Evolutionary conservation across 768 basidiomycete species (phyloP), one percentile per base, ranked within the genome.

Genomic region (Myochromella boudieri): DNA sequence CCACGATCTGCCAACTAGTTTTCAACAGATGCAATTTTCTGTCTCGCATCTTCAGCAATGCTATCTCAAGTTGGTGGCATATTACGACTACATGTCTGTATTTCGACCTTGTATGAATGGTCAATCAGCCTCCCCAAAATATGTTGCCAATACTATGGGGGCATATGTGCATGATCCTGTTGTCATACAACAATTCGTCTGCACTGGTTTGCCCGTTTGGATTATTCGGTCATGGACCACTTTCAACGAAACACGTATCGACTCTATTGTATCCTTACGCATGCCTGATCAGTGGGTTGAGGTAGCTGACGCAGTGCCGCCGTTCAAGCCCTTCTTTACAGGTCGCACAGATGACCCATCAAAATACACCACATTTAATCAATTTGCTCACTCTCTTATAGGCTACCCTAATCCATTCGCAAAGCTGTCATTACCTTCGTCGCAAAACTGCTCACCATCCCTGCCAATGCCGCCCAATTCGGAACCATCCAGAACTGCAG

Each of bases 331-430:
- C 6, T 37, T 37, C 37, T 37, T 37, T 20, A 37, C 6, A 3
- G 37, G 37, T 7, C 7, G 17, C 6, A 20, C 17, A 4, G 4
- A 37, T 6, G 37, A 37, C 17, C 37, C 37, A 6, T 6, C 17
- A 3, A 37, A 37, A 20, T 37, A 37, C 17, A 37, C 22, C 12
- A 20, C 37, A 4, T 37, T 37, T 18, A 20, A 20, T 20, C 37
- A 14, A 4, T 18, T 20, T 6, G 37, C 17, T 20, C 3, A 20
- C 17, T 7, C 37, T 5, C 22, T 18, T 20, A 37, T 22, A 9
- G 10, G 21, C n/a, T 28, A 49, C 20, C 14, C 33, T 15, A 33
- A 55, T 39, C 21, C 24, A 29, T 31, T 56, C 48, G 26, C 29
- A 14, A n/a, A 33, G 8, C 15, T 21, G 25, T 9, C 6, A 18